Conservation (phyloP, 2,329 filamentous ascomycete species). For the Phaeosphaeriaceae sp. region DNA sequence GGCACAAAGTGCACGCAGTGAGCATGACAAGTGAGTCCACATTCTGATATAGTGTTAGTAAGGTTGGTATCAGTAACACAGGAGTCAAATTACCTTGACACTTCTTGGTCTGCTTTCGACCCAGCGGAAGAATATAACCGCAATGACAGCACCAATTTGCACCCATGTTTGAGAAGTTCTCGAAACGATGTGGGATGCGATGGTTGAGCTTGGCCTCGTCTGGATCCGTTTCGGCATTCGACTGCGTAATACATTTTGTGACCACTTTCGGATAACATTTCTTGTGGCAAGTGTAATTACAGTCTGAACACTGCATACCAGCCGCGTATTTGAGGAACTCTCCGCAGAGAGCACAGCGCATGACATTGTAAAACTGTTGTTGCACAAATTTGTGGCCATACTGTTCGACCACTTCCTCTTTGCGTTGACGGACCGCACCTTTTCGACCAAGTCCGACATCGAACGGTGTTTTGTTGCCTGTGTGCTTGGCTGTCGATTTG, state of each 20-base stretch:
- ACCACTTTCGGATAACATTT: constrained; percentile 97
- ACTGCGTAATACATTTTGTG: constrained; percentile 99
- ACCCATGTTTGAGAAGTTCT: constrained; percentile 95
- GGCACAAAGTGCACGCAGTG: constrained; percentile 94
- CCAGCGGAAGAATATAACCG: constrained; percentile 92
- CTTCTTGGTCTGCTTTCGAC: constrained; percentile 92
- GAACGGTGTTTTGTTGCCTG: constrained; percentile 79
- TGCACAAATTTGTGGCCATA: constrained; percentile 99
- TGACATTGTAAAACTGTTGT: constrained; percentile 99
- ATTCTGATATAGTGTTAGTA: constrained; percentile 66
- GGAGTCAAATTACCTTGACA: constrained; percentile 71
- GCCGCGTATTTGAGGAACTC: constrained; percentile 99
- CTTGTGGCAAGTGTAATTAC: constrained; percentile 98
- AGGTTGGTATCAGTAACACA: constrained; percentile 5
- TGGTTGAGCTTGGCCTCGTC: constrained; percentile 99
- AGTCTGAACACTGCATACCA: constrained; percentile 99
- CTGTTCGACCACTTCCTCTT: constrained; percentile 98
- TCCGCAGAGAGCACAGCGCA: constrained; percentile 97
- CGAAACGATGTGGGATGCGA: constrained; percentile 95
- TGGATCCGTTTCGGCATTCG: constrained; percentile 95
- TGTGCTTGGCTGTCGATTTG: constrained; percentile 71
- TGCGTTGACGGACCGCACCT: constrained; percentile 94
- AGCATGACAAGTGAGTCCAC: constrained; percentile 86
- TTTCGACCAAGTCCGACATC: constrained; percentile 92
- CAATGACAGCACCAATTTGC: constrained; percentile 99